Evolutionary conservation across 2,329 filamentous ascomycete species (phyloP), one percentile per base, ranked within the genome.

Genomic region (Lasiodiplodia theobromae): DNA sequence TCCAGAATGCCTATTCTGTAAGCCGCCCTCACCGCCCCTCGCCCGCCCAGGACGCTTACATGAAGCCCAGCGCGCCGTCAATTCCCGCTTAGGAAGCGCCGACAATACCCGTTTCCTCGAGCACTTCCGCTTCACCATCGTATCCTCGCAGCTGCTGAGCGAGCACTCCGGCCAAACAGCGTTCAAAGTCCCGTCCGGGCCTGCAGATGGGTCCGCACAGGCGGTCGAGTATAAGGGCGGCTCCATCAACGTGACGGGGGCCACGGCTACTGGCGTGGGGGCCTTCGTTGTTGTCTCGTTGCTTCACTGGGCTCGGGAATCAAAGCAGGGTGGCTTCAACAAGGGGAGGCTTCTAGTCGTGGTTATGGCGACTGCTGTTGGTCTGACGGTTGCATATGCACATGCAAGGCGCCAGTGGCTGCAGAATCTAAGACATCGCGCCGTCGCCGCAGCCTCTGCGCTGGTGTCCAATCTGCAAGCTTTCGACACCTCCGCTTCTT

Each of bases 51-150:
- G 23, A 28, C 40, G 51, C 58, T 68, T 51, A 68, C 67, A 47
- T 23, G 23, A 23, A 37, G 53, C 54, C 37, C 75, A 92, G 90
- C 87, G 86, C 74, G 91, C 87, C 11, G 86, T 94, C 69, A 91
- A 91, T 72, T 89, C 90, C 51, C 87, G 88, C 70, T 86, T 97
- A 71, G 90, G 92, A 67, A 86, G 90, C 72, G 89, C 88, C 73
- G 94, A 97, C 74, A 96, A 94, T 77, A 87, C 91, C 73, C 90
- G 90, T 72, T 97, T 97, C 75, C 86, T 97, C 69, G 94, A 97
- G 80, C 92, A 94, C 76, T 97, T 97, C 76, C 92, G 94, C 71
- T 97, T 97, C 81, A 91, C 92, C 25, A 92, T 97, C 72, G 92
- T 97, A 75, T 94, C 94, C 63, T 97, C 94, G 25, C 94, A 97